phyloP scores from a whole-genome alignment of 768 basidiomycete genomes.

The Pholiota molesta region DNA sequence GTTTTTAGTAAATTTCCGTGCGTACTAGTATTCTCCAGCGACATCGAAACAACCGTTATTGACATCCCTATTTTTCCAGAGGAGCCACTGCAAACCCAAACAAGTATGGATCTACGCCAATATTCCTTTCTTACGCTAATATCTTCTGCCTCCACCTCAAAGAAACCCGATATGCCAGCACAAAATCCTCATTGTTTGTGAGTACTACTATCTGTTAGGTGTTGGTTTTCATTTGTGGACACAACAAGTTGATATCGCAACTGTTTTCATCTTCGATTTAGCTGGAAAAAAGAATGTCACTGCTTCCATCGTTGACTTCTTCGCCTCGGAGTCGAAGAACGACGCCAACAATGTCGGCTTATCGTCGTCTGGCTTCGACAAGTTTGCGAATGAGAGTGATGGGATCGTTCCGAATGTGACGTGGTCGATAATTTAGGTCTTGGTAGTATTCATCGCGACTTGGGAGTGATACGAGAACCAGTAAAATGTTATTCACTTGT shows the following conservation, averaged over 20 bases:
- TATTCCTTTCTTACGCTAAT: neutral
- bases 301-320: conserved; percentile 36
- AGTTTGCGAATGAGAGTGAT: conserved; percentile 28
- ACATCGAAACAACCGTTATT: neutral
- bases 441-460: neutral
- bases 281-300: too few relatives aligned
- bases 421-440: conserved; percentile 28
- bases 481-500: too few relatives aligned
- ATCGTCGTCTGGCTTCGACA: conserved; percentile 27
- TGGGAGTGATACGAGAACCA: too few relatives aligned
- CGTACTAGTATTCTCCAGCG: conserved; percentile 15
- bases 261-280: conserved; percentile 29
- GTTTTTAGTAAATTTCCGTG: conserved; percentile 40
- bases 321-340: conserved; percentile 14
- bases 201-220: neutral
- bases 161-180: conserved; percentile 38
- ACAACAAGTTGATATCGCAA: conserved; percentile 9
- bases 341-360: conserved; percentile 30
- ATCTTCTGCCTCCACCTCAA: neutral
- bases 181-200: conserved; percentile 28
- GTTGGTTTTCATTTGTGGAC: neutral
- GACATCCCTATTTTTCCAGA: conserved; percentile 11
- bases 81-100: conserved; percentile 31
- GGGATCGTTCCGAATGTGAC: conserved; percentile 32
- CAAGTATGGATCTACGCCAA: conserved; percentile 17